These are phyloP conservation scores for Exophiala lecanii-corni DNA, from an alignment of 2,329 filamentous ascomycete species.

Conservation along the genomic window DNA sequence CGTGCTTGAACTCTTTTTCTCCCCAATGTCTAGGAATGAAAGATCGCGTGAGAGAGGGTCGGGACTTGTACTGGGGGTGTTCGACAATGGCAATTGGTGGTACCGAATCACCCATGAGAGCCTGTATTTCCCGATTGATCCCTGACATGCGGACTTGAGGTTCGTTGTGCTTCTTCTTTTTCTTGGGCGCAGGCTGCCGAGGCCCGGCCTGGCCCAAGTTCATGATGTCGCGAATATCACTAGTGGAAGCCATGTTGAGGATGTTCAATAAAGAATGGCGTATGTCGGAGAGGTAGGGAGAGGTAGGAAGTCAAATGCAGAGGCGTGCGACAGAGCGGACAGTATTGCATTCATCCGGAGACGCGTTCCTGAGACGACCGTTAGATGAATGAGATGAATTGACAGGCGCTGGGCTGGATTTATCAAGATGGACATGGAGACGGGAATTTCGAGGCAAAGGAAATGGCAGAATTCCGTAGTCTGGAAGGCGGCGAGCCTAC, in stretches of 20 bases:
- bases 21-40: conserved; percentile 27
- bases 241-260: conserved; percentile 61
- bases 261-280: no score
- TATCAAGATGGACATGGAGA: not conserved
- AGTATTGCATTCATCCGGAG: no score
- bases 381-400: no score
- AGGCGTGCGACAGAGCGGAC: no score
- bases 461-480: not conserved
- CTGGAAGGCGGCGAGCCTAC: no score
- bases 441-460: not conserved
- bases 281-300: no score
- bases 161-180: conserved; percentile 73
- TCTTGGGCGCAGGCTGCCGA: conserved; percentile 54
- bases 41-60: conserved; percentile 23
- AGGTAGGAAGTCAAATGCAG: no score
- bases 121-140: conserved; percentile 48
- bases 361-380: no score
- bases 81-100: conserved; percentile 50
- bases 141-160: conserved; percentile 40
- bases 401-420: no score
- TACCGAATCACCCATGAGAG: conserved; percentile 46
- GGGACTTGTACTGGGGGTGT: conserved; percentile 45
- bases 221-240: conserved; percentile 83
- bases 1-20: conserved; percentile 63
- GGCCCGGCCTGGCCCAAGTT: conserved; percentile 65